phyloP scores from a whole-genome alignment of 345 rosid genomes.

The Citrus glauca region DNA sequence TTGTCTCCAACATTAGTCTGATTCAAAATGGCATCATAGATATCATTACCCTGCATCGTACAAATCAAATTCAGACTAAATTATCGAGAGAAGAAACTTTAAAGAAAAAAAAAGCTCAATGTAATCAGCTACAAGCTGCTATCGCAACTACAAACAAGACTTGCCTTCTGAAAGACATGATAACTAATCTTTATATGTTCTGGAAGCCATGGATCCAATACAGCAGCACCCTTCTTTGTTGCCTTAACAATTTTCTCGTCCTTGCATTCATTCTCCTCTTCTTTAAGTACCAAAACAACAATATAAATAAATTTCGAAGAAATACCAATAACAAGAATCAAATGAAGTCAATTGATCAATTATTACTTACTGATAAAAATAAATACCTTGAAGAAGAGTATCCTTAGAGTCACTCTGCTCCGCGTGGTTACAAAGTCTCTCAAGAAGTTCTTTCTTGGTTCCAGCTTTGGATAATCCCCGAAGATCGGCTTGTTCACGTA shows the following conservation, averaged over 20 bases:
- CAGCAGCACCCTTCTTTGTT: conserved; percentile 78
- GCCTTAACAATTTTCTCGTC: conserved; percentile 60
- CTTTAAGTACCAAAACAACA: conserved; percentile 21
- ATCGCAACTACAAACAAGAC: not conserved
- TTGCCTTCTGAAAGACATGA: conserved; percentile 69
- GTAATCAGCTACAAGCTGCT: not conserved
- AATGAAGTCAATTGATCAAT: not conserved
- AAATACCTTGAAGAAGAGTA: conserved; percentile 22
- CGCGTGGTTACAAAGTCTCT: conserved; percentile 48
- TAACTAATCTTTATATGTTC: conserved; percentile 66
- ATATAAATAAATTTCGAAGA: not conserved
- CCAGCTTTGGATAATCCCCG: conserved; percentile 54
- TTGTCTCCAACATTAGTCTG: conserved; percentile 74
- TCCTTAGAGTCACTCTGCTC: conserved; percentile 15
- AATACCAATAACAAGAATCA: not conserved
- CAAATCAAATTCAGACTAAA: not conserved
- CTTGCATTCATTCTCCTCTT: conserved; percentile 24
- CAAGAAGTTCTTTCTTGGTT: conserved; percentile 60
- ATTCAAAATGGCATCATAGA: conserved; percentile 83
- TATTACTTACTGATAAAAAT: not conserved
- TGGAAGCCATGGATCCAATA: conserved; percentile 73
- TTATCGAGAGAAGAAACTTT: too few relatives aligned
- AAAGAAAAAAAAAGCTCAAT: not conserved
- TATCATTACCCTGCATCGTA: conserved; percentile 58
- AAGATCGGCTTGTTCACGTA: conserved; percentile 64